Base-by-base conservation (phyloP, 2,329 filamentous ascomycete species). In the Colletotrichum cuscutae region DNA sequence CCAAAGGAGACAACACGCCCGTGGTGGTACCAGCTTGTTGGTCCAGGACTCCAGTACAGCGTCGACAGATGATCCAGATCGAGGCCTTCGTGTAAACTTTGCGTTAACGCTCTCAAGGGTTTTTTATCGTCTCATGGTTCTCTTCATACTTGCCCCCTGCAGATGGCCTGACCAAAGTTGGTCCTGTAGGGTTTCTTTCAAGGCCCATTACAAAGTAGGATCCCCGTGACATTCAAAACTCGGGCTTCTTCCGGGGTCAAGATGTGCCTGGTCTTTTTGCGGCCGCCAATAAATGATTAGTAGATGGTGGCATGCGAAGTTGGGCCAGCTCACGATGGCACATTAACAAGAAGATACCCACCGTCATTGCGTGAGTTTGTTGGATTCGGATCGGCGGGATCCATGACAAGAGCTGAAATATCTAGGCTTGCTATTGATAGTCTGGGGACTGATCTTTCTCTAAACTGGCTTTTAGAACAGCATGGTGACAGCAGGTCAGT, bases 1-100 rank as follows among this genome's bases (percentile, higher is more conserved):
- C 66, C 22, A 52, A 57, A 65, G 15, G 56, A 73, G 60, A 57
- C 13, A 65, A 71, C 49, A 65, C 54, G 19, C 35, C 66, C 28
- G 28, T 37, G 58, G 24, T 24, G 49, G 37, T 71, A 65, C 61
- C 61, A 42, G 35, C 61, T 46, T 46, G 22, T 65, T 22, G 54
- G 60, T 61, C 42, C 42, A 49, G 8, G 69, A 49, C 46, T 65
- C 42, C 42, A 49, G 8, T 65, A 49, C 66, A 60, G 30, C 46
- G n/a, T 49, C 42, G 19, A 49, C 42, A 49, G 42, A 49, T 49
- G 42, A 49, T 49, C 42, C 42, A 49, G 42, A 49, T 49, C 42
- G 42, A 49, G 42, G 19, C 42, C 42, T n/a, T 49, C 42, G 19
- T 49, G 42, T 49, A 11, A 9, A 49, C 42, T 49, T 22, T 49